Conservation (phyloP, 1,284 basidiomycete genomes). For the Cystobasidiaceae sp. region DNA sequence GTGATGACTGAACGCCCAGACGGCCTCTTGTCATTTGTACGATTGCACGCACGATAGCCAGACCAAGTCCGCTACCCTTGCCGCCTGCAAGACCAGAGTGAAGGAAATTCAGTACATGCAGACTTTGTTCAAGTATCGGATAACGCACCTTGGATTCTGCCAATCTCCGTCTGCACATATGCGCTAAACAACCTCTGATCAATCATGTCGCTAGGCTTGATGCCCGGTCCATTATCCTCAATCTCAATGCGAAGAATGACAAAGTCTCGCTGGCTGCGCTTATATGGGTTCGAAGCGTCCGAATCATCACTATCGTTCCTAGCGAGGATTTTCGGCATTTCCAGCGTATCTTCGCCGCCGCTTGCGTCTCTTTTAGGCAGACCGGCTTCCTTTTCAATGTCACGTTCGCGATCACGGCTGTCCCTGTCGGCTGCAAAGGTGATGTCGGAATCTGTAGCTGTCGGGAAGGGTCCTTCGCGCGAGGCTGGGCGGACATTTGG, state of each 20-base stretch:
- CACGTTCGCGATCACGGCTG: not conserved
- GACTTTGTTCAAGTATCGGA: no score
- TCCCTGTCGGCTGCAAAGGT: not conserved
- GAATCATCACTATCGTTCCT: not conserved
- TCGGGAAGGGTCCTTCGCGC: not conserved
- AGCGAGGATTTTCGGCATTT: not conserved
- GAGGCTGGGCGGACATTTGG: not conserved
- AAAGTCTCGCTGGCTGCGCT: not conserved
- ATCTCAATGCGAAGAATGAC: conserved; percentile 17
- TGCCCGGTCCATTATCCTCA: conserved; percentile 3
- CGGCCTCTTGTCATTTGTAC: conserved; percentile 75
- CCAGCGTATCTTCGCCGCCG: not conserved
- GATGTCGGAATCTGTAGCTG: not conserved
- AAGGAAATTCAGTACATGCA: no score
- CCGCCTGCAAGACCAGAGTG: no score
- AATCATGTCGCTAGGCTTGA: not conserved
- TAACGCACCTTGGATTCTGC: conserved; percentile 61
- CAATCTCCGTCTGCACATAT: conserved; percentile 51
- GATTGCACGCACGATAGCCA: conserved; percentile 74
- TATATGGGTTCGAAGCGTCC: not conserved
- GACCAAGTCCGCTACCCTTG: conserved; percentile 48
- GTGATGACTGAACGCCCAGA: conserved; percentile 55
- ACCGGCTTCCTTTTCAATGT: conserved; percentile 25
- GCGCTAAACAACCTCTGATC: conserved; percentile 4
- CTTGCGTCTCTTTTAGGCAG: not conserved